These are phyloP conservation scores for Hypholoma fasciculare DNA, from an alignment of 768 basidiomycete species.

Conservation along the genomic window DNA sequence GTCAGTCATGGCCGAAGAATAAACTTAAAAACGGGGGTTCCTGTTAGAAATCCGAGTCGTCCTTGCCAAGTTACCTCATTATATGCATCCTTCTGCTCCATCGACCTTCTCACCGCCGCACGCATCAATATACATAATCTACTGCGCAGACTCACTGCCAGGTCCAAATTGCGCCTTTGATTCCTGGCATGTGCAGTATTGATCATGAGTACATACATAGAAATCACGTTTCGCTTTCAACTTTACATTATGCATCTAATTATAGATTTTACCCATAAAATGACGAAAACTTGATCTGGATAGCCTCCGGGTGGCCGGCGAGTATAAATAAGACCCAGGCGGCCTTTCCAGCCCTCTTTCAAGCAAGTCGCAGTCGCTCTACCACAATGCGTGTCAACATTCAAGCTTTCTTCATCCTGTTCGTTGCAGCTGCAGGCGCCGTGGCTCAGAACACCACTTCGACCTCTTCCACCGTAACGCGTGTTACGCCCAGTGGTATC, in stretches of 20 bases:
- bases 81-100: not conserved
- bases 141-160: not conserved
- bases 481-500: slow-evolving; percentile 8
- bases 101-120: not conserved
- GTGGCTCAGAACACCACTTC: slow-evolving; percentile 4
- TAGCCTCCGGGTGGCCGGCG: too few relatives aligned
- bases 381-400: slow-evolving; percentile 8
- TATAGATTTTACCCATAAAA: slow-evolving; percentile 7
- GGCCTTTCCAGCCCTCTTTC: too few relatives aligned
- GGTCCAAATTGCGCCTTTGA: not conserved
- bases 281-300: not conserved
- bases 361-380: not conserved
- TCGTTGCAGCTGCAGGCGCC: not conserved
- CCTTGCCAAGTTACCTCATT: not conserved
- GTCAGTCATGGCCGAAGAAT: slow-evolving; percentile 65
- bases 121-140: not conserved
- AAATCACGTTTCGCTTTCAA: not conserved
- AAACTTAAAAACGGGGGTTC: slow-evolving; percentile 10
- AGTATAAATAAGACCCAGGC: too few relatives aligned
- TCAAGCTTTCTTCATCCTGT: slow-evolving; percentile 8
- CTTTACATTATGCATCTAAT: not conserved
- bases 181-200: not conserved
- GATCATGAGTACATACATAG: not conserved
- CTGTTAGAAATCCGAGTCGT: not conserved
- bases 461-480: not conserved